A percentile compares a stretch with the other conserved stretches of the same genome.
Conservation (phyloP, 345 rosid species). For the Microcos paniculata region DNA sequence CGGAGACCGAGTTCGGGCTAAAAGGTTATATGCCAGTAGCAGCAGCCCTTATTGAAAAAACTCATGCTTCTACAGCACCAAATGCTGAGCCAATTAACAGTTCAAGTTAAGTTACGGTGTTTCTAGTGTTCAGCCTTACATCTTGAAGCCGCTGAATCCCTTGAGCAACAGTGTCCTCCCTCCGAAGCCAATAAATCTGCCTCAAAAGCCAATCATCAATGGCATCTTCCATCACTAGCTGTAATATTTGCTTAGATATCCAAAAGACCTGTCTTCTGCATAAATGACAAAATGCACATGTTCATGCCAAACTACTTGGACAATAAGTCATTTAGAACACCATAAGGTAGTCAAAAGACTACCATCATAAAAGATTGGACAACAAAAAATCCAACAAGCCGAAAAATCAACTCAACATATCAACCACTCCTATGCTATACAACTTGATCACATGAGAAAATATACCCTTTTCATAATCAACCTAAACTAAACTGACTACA, state of each 20-base stretch:
- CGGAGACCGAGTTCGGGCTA: background rate
- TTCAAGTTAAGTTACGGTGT: background rate
- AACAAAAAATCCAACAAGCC: conserved; percentile 5
- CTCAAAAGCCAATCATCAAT: conserved; percentile 95
- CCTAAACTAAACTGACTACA: background rate
- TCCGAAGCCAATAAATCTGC: conserved; percentile 80
- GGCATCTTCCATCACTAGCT: conserved; percentile 97
- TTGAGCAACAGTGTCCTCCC: conserved; percentile 71
- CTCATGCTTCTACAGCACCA: background rate
- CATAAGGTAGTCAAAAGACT: background rate
- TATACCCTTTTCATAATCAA: background rate
- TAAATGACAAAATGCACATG: conserved; percentile 19
- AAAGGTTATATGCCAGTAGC: background rate
- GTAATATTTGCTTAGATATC: conserved; percentile 95
- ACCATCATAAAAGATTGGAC: background rate
- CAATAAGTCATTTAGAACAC: background rate
- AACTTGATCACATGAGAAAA: background rate
- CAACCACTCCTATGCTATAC: background rate
- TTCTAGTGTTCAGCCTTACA: conserved; percentile 52
- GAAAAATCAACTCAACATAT: background rate
- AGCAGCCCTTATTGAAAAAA: background rate
- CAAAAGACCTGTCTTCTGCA: conserved; percentile 96
- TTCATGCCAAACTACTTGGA: conserved; percentile 3
- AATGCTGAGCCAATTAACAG: background rate
- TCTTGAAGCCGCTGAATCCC: conserved; percentile 92